Conservation (phyloP, 1,284 basidiomycete genomes). For the Inonotus hispidus region DNA sequence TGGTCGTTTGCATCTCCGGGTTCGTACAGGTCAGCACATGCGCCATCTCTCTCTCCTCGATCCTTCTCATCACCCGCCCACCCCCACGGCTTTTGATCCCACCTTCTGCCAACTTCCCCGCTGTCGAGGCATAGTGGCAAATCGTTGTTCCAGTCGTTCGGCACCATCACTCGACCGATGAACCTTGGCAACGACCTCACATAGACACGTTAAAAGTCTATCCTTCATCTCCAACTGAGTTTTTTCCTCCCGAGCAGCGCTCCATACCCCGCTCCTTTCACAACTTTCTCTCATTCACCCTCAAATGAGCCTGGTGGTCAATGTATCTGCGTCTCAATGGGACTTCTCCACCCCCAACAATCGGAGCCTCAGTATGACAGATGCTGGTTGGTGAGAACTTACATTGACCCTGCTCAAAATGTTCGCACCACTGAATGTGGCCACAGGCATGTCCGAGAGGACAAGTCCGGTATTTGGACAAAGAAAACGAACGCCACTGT, state of each 20-base stretch:
- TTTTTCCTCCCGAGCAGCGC: background rate
- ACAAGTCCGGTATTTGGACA: constrained; percentile 7
- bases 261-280: background rate
- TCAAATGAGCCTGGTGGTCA: constrained; percentile 7
- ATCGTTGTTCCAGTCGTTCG: background rate
- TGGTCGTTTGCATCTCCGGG: background rate
- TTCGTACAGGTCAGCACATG: background rate
- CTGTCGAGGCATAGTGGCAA: background rate
- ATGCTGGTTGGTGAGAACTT: constrained; percentile 6
- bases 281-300: background rate
- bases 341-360: background rate
- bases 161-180: background rate
- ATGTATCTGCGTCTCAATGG: constrained; percentile 7
- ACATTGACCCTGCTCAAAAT: background rate
- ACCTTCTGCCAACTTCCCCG: background rate
- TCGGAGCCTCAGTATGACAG: background rate
- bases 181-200: background rate
- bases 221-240: background rate
- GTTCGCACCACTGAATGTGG: background rate
- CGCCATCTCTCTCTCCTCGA: background rate
- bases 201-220: background rate
- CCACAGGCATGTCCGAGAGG: background rate
- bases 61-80: constrained; percentile 1
- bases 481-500: constrained; percentile 3
- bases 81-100: background rate